Conservation (phyloP, 2,329 filamentous ascomycete species). For the Stromatinia cepivora region DNA sequence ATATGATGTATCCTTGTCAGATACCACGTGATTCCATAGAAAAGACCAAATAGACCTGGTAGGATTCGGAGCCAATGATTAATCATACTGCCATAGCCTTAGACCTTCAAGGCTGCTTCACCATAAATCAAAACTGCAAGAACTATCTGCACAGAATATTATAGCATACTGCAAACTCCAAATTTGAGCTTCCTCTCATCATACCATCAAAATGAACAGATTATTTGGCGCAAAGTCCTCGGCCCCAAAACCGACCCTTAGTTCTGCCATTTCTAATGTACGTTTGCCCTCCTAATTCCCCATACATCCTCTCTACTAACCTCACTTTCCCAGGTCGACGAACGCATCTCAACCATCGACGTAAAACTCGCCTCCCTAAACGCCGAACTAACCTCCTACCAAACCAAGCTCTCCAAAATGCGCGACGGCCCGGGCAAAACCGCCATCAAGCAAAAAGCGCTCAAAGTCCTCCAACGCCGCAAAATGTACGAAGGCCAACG, state of each 20-base stretch:
- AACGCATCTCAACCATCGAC: conserved; percentile 81
- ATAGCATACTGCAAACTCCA: not conserved
- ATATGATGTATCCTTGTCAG: not conserved
- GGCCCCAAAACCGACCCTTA: conserved; percentile 85
- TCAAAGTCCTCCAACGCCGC: conserved; percentile 89
- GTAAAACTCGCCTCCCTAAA: conserved; percentile 93
- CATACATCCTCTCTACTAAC: conserved; percentile 3
- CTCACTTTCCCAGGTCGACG: conserved; percentile 61
- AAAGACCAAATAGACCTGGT: not conserved
- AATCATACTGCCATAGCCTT: conserved; percentile 1
- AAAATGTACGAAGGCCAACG: conserved; percentile 94
- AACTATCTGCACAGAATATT: not conserved
- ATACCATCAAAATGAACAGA: conserved; percentile 71
- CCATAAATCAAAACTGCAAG: not conserved
- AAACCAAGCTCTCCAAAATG: conserved; percentile 86
- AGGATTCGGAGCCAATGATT: not conserved
- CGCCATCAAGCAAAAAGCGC: conserved; percentile 89
- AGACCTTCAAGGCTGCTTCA: not conserved
- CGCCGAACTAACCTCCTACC: conserved; percentile 84
- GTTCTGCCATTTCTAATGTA: conserved; percentile 79
- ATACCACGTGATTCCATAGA: not conserved
- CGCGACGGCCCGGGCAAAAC: conserved; percentile 92
- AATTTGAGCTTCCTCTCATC: not conserved
- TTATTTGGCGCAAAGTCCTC: conserved; percentile 88
- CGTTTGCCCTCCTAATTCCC: conserved; percentile 28